Evolutionary conservation across 2,329 filamentous ascomycete species (phyloP).

Genomic region (Cladosporium austrohemisphaericum): DNA sequence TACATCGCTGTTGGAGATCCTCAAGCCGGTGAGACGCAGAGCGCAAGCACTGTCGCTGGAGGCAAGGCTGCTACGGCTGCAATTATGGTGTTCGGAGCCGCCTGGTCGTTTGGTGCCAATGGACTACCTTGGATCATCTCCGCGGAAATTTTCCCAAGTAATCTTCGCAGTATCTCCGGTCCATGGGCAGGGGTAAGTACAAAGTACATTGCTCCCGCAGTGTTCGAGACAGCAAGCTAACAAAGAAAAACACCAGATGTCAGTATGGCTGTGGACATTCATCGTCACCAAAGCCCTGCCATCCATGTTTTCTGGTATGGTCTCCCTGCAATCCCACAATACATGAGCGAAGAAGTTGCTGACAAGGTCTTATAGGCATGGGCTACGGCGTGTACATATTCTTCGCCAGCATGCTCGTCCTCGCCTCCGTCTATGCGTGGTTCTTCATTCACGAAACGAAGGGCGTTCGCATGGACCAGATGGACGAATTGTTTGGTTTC

Average conservation of each 20-base stretch:
- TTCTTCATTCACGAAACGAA: slow-evolving; percentile 42
- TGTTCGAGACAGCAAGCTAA: too few relatives aligned
- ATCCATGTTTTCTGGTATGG: slow-evolving; percentile 35
- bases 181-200: slow-evolving; percentile 35
- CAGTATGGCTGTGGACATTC: slow-evolving; percentile 36
- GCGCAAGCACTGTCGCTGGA: slow-evolving; percentile 34
- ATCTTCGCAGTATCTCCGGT: slow-evolving; percentile 37
- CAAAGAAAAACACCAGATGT: too few relatives aligned
- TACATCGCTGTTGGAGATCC: slow-evolving; percentile 37
- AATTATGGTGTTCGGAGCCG: slow-evolving; percentile 40
- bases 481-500: slow-evolving; percentile 37
- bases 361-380: slow-evolving; percentile 21
- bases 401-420: slow-evolving; percentile 38
- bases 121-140: slow-evolving; percentile 44
- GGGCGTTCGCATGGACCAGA: slow-evolving; percentile 37
- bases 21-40: slow-evolving; percentile 27
- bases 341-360: too few relatives aligned
- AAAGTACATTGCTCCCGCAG: too few relatives aligned
- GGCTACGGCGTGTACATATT: slow-evolving; percentile 41
- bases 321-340: neutral
- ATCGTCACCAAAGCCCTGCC: slow-evolving; percentile 40
- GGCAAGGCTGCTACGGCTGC: slow-evolving; percentile 39
- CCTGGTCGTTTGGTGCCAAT: slow-evolving; percentile 38
- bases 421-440: slow-evolving; percentile 37
- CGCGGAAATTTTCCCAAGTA: slow-evolving; percentile 41